Evolutionary conservation across 2,329 filamentous ascomycete species (phyloP), one percentile per base, ranked within the genome.

Genomic region (Scedosporium dehoogii): DNA sequence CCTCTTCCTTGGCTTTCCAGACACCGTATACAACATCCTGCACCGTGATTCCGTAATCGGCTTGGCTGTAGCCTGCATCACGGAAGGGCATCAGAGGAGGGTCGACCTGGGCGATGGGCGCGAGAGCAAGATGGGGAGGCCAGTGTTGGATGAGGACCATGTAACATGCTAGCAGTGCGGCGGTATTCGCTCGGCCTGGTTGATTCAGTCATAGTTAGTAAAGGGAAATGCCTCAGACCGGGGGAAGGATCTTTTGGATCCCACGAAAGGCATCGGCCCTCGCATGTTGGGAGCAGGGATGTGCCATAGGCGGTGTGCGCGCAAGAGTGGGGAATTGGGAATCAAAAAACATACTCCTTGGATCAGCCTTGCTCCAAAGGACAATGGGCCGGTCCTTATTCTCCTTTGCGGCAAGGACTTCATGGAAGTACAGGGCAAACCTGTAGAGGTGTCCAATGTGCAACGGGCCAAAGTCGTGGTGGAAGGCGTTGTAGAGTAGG

Each of bases 71-170:
- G 62, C 94, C 94, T 64, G 94, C 94, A 74, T 99, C 94, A 66
- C 94, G 87, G 83, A 99, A 99, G 10, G 94, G 94, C 94, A 99
- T 99, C 79, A 96, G 84, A 25, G 94, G 94, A 55, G 94, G 94
- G 72, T 99, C 94, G 70, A 96, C 89, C 77, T 99, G 94, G 6
- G 94, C 91, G 71, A 99, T 96, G 14, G 94, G 94, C 12, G 93
- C 93, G 51, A 99, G 84, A 41, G 94, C 94, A 69, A 97, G 80
- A 79, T 99, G 94, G 60, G 94, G 94, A 57, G 94, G 91, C 94
- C 94, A 99, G 51, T 90, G 91, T 77, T 99, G 94, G 69, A 99
- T 96, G 67, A 99, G 79, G 53, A 99, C 92, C 92, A 99, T 97
- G 78, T 99, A 99, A 79, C 92, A 96, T 62, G 94, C 93, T 56